Evolutionary conservation across 805 yeast species (phyloP).

Genomic region (Brettanomyces bruxellensis): DNA sequence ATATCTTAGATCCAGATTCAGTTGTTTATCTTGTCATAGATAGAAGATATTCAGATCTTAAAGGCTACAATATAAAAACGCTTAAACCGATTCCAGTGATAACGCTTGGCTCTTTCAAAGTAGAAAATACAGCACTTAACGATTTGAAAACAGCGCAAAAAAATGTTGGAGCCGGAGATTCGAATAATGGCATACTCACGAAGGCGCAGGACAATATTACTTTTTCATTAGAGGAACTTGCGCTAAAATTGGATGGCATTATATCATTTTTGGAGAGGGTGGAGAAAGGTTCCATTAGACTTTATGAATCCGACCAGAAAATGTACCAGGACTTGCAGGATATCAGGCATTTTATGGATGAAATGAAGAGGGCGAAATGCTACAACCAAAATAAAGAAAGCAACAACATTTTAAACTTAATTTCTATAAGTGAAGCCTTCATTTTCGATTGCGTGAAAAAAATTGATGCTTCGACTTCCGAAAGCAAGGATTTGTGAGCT

Average conservation of each 20-base stretch:
- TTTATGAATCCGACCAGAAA: constrained; percentile 1
- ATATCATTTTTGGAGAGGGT: constrained; percentile 8
- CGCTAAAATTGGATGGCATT: constrained; percentile 3
- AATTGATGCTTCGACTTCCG: not conserved
- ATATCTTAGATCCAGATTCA: not conserved
- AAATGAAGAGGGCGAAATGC: constrained; percentile 3
- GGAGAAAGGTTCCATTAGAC: constrained; percentile 1
- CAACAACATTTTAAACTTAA: not conserved
- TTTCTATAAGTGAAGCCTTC: not conserved
- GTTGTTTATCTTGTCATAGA: not conserved
- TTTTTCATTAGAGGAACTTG: constrained; percentile 1
- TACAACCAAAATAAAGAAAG: not conserved
- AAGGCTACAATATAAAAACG: not conserved
- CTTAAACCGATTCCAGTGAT: not conserved
- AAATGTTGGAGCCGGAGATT: not conserved
- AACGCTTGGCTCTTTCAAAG: constrained; percentile 1
- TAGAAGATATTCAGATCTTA: not conserved
- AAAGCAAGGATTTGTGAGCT: too few relatives aligned
- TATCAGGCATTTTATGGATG: constrained; percentile 7
- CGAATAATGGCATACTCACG: not conserved
- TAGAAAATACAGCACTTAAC: constrained; percentile 1
- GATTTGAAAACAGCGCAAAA: constrained; percentile 2
- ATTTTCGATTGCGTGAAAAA: not conserved
- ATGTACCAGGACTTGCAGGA: constrained; percentile 6
- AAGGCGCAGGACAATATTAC: not conserved